Evolutionary conservation across 176 grass and related monocot species (phyloP).

Genomic region (Poa annua): DNA sequence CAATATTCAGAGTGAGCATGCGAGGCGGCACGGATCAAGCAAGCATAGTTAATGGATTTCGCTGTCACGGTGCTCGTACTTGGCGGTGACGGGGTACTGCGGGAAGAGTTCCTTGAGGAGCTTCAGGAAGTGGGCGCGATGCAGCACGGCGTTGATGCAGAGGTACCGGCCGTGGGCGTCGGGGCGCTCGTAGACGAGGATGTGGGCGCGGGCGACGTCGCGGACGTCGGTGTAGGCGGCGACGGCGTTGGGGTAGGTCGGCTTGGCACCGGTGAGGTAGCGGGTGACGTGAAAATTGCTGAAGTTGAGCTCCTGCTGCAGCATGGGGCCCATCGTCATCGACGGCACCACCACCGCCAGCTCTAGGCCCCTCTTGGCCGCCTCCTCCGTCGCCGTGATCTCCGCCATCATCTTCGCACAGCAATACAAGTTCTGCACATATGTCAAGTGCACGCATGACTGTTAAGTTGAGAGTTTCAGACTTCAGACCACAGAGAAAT

Average conservation of each 20-base stretch:
- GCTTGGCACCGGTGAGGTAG: slow-evolving; percentile 51
- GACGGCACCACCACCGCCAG: slow-evolving; percentile 46
- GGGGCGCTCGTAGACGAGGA: slow-evolving; percentile 46
- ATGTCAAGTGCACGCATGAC: too few species aligned
- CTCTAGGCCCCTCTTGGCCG: slow-evolving; percentile 31
- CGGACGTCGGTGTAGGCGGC: slow-evolving; percentile 60
- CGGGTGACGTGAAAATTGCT: slow-evolving; percentile 41
- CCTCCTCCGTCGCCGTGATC: slow-evolving; percentile 42
- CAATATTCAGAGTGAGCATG: background rate
- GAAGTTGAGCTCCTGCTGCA: slow-evolving; percentile 47
- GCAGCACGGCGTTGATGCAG: slow-evolving; percentile 49
- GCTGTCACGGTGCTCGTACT: background rate
- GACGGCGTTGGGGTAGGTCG: slow-evolving; percentile 50
- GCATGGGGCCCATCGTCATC: slow-evolving; percentile 42
- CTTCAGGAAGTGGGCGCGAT: slow-evolving; percentile 20
- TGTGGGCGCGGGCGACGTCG: slow-evolving; percentile 51
- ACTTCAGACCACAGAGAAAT: too few species aligned
- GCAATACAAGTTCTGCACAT: slow-evolving; percentile 55
- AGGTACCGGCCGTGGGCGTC: slow-evolving; percentile 44
- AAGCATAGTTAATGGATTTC: background rate
- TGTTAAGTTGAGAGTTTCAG: too few species aligned
- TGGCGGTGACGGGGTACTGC: slow-evolving; percentile 39
- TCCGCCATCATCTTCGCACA: slow-evolving; percentile 59
- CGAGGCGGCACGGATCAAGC: too few species aligned
- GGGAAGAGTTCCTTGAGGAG: slow-evolving; percentile 47